Conservation (phyloP, 2,329 filamentous ascomycete genomes). For the Periconia macrospinosa region DNA sequence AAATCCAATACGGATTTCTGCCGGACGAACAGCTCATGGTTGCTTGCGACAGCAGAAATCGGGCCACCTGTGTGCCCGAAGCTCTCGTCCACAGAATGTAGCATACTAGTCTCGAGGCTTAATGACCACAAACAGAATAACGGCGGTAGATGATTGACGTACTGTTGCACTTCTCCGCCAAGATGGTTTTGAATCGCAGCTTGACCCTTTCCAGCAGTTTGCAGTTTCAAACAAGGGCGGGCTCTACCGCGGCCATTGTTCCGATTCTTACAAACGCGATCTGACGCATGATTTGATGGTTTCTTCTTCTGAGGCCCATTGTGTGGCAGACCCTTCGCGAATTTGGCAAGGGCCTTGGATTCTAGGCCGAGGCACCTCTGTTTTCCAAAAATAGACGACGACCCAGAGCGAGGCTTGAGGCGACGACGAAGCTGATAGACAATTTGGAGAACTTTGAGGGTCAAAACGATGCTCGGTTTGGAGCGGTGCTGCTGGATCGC, state of each 20-base stretch:
- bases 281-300: conserved; percentile 21
- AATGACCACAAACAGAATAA: conserved; percentile 36
- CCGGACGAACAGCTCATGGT: conserved; percentile 40
- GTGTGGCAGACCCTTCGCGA: conserved; percentile 29
- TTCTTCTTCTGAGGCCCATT: conserved; percentile 22
- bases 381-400: conserved; percentile 24
- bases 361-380: conserved; percentile 19
- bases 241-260: conserved; percentile 20
- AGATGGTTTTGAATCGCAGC: conserved; percentile 32
- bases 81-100: conserved; percentile 28
- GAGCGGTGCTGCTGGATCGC: conserved; percentile 28
- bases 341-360: conserved; percentile 26
- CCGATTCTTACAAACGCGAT: conserved; percentile 28
- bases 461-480: conserved; percentile 37
- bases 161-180: conserved; percentile 41
- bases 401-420: conserved; percentile 31
- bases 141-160: conserved; percentile 25
- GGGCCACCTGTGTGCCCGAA: conserved; percentile 19
- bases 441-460: conserved; percentile 42
- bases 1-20: conserved; percentile 32
- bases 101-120: conserved; percentile 33
- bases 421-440: conserved; percentile 43
- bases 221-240: conserved; percentile 23
- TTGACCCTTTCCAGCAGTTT: conserved; percentile 21
- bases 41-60: conserved; percentile 33